Evolutionary conservation across 163 green algal species (phyloP), one percentile per base, ranked within the genome.

Genomic region (Coccomyxa subellipsoidea): DNA sequence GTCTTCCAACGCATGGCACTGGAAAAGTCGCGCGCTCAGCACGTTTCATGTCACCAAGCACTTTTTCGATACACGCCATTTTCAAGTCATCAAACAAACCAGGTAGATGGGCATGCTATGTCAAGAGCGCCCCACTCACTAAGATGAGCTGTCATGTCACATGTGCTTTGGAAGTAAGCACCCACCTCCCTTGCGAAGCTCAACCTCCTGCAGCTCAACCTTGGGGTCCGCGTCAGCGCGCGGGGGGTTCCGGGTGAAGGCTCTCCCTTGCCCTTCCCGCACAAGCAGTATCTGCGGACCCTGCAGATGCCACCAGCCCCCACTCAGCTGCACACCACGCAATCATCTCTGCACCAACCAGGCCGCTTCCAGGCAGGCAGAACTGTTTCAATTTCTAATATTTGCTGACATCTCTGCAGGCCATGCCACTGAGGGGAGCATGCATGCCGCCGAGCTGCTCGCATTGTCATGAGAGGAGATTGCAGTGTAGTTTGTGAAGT

Each of bases 241-340:
- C 2, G 76, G 38, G 27, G 27, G 36, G 35, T 66, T 78, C 32
- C 32, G 34, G 53, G 47, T 47, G 78, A 25, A 66, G 71, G 27
- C 38, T 27, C 59, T 85, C 72, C 70, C 86, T 35, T 37, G 37
- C 35, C 92, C 92, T 0, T 40, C 35, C 84, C 89, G 82, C 71
- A 95, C 89, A 31, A 95, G 86, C 76, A 94, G 27, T 34, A 96
- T 77, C 38, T 91, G 39, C 9, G 92, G 92, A 3, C 92, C 92
- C 9, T 25, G 25, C 7, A 76, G 37, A 18, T 85, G 69, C 4
- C 88, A 84, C 80, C 95, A 80, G 1, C 23, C 15, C 39, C 83
- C 77, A 32, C 83, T 84, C 23, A 85, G 66, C 4, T 80, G 78
- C 36, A 89, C 25, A 12, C 47, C 47, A 18, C 18, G 47, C 47